Evolutionary conservation across 805 yeast species (phyloP).

Genomic region (Ogataea saltuana): DNA sequence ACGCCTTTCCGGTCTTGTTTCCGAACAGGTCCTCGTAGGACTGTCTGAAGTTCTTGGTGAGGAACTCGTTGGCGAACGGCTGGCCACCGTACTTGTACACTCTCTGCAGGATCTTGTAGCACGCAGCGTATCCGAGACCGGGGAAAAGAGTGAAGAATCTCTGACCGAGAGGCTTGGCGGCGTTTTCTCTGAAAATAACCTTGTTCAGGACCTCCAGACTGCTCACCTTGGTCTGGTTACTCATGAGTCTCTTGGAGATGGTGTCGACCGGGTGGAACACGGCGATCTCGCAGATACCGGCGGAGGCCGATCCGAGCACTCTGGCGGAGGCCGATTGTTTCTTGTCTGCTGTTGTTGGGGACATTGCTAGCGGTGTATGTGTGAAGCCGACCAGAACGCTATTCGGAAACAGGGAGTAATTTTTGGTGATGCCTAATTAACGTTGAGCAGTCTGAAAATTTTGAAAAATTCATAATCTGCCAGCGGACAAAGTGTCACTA

Average conservation of each 20-base stretch:
- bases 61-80: constrained; percentile 94
- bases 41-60: constrained; percentile 70
- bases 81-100: constrained; percentile 99
- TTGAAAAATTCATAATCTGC: too few relatives aligned
- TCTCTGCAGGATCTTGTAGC: constrained; percentile 93
- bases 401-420: background rate
- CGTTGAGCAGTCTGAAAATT: too few relatives aligned
- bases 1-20: constrained; percentile 94
- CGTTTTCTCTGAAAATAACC: constrained; percentile 85
- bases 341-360: constrained; percentile 51
- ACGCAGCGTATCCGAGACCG: constrained; percentile 97
- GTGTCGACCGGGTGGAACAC: constrained; percentile 99
- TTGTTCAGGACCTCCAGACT: constrained; percentile 67
- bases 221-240: constrained; percentile 70
- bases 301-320: constrained; percentile 95
- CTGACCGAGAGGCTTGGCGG: constrained; percentile 64
- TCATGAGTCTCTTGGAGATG: constrained; percentile 91
- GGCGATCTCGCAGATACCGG: constrained; percentile 95
- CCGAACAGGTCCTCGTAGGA: constrained; percentile 80
- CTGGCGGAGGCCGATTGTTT: constrained; percentile 89
- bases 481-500: too few relatives aligned
- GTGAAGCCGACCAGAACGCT: background rate
- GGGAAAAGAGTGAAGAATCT: constrained; percentile 89
- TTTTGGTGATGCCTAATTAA: too few relatives aligned
- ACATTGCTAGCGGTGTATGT: constrained; percentile 20